Conservation (phyloP, 2,329 filamentous ascomycete species). For the Metarhizium anisopliae region DNA sequence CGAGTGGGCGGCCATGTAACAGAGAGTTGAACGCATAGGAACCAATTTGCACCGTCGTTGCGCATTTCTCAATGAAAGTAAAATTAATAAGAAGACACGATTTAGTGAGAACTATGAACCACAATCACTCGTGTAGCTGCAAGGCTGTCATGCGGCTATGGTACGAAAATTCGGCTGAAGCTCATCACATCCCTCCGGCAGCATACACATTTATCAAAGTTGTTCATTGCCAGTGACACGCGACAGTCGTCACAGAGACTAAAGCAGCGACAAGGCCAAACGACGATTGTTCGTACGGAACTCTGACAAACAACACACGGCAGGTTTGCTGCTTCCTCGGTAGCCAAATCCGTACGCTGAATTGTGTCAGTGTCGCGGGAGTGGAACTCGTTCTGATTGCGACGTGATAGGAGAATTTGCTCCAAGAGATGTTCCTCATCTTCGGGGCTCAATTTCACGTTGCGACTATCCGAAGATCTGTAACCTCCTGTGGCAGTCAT, state of each 20-base stretch:
- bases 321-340: slow-evolving; percentile 62
- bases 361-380: background rate
- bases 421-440: slow-evolving; percentile 55
- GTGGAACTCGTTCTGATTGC: slow-evolving; percentile 17
- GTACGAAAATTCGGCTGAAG: slow-evolving; percentile 87
- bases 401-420: slow-evolving; percentile 47
- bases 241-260: slow-evolving; percentile 93
- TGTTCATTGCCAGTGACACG: slow-evolving; percentile 90
- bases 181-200: slow-evolving; percentile 82
- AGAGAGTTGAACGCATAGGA: background rate
- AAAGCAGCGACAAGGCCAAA: slow-evolving; percentile 94
- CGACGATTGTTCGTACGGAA: slow-evolving; percentile 75
- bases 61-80: background rate
- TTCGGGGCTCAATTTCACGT: slow-evolving; percentile 39
- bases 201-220: slow-evolving; percentile 93
- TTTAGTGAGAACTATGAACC: background rate
- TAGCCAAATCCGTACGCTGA: slow-evolving; percentile 28
- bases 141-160: slow-evolving; percentile 23
- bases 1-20: slow-evolving; percentile 89
- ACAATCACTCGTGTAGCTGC: background rate
- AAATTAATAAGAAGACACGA: background rate
- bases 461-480: slow-evolving; percentile 9
- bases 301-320: slow-evolving; percentile 92
- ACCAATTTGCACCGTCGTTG: background rate
- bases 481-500: slow-evolving; percentile 12